Evolutionary conservation across 208 protist species (phyloP).

Genomic region (Crithidia brevicula): DNA sequence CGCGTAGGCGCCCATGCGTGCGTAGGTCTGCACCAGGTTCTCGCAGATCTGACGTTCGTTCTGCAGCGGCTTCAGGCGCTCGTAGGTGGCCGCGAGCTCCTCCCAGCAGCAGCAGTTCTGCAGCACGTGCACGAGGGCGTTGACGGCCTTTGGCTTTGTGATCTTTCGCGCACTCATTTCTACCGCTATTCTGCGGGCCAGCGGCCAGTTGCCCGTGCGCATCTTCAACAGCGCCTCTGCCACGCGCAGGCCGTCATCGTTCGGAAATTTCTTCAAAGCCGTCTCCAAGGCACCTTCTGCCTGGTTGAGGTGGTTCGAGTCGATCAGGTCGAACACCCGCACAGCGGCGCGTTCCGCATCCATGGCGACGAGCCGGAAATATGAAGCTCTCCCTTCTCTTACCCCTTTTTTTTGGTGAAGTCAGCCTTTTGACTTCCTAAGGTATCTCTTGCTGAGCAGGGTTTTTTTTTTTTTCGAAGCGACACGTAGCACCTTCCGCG

Average conservation of each 20-base stretch:
- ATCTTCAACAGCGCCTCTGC: constrained; percentile 67
- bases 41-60: constrained; percentile 67
- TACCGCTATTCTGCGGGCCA: constrained; percentile 53
- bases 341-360: constrained; percentile 54
- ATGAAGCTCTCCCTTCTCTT: neutral
- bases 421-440: too few species aligned
- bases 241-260: constrained; percentile 53
- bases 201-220: constrained; percentile 34
- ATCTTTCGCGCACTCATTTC: constrained; percentile 48
- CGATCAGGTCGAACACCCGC: constrained; percentile 71
- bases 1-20: constrained; percentile 77
- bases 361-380: constrained; percentile 18
- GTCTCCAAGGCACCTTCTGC: constrained; percentile 71
- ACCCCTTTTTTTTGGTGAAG: neutral
- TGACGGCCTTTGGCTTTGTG: constrained; percentile 59
- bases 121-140: constrained; percentile 69
- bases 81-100: constrained; percentile 64
- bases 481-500: too few species aligned
- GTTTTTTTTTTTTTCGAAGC: too few species aligned
- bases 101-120: constrained; percentile 80
- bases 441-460: too few species aligned
- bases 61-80: constrained; percentile 54
- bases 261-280: constrained; percentile 61
- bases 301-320: constrained; percentile 53
- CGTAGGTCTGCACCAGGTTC: constrained; percentile 81